These are phyloP conservation scores for Auriscalpium microsporum DNA, from an alignment of 768 basidiomycete genomes.

Conservation along the genomic window DNA sequence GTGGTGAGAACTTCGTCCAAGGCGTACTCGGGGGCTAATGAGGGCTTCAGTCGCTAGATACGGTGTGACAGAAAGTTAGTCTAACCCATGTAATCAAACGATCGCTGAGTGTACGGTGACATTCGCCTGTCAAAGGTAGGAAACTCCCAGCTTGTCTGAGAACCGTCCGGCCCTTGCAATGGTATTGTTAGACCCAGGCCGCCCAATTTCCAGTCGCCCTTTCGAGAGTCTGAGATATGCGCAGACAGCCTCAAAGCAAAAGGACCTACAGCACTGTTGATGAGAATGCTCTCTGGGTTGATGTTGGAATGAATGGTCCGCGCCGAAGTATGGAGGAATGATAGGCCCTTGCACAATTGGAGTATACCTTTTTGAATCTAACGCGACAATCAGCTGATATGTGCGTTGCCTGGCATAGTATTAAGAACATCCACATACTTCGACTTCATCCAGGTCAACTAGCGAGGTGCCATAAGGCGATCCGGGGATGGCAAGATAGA, in stretches of 20 bases:
- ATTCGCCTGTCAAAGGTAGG: slow-evolving; percentile 79
- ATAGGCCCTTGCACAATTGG: slow-evolving; percentile 83
- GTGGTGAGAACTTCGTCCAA: slow-evolving; percentile 82
- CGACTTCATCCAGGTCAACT: slow-evolving; percentile 92
- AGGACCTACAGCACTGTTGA: slow-evolving; percentile 75
- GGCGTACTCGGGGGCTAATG: slow-evolving; percentile 85
- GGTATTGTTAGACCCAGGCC: slow-evolving; percentile 85
- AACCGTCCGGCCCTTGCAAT: slow-evolving; percentile 57
- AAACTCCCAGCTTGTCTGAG: slow-evolving; percentile 80
- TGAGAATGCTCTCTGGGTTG: slow-evolving; percentile 76
- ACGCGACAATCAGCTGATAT: slow-evolving; percentile 1
- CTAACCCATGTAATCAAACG: slow-evolving; percentile 91
- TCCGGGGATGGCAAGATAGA: slow-evolving; percentile 68
- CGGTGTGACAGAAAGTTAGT: background rate
- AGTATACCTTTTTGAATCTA: slow-evolving; percentile 95
- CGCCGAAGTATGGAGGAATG: slow-evolving; percentile 88
- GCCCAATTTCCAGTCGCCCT: slow-evolving; percentile 98
- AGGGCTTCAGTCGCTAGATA: background rate
- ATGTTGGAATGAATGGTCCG: slow-evolving; percentile 90
- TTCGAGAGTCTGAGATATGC: background rate
- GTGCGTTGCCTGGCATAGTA: background rate
- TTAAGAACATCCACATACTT: slow-evolving; percentile 39
- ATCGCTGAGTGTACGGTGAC: slow-evolving; percentile 77
- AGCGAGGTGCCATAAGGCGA: slow-evolving; percentile 44
- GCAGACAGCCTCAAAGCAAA: slow-evolving; percentile 1